Conservation (phyloP, 1,139 yeast species). For the Geotrichum restrictum region DNA sequence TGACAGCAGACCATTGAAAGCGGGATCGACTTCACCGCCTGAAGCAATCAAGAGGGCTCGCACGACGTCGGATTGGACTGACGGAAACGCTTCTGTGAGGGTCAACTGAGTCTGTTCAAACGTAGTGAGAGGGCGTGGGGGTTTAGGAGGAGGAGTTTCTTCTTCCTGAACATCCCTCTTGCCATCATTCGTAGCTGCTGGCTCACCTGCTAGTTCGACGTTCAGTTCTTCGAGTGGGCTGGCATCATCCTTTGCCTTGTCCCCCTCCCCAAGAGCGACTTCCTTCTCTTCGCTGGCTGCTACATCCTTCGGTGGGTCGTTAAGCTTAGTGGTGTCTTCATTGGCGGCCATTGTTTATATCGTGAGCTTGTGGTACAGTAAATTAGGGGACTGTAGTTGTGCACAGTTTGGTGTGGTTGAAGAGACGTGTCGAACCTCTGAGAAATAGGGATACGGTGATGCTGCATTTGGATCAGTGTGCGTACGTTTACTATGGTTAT, state of each 20-base stretch:
- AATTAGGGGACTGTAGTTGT: background rate
- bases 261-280: conserved; percentile 3
- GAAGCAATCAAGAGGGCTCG: conserved; percentile 84
- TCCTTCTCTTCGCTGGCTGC: background rate
- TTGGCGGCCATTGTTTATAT: conserved; percentile 20
- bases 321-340: conserved; percentile 18
- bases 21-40: conserved; percentile 72
- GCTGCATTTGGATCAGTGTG: background rate
- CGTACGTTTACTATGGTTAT: background rate
- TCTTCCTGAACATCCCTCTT: background rate
- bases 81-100: conserved; percentile 79
- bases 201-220: background rate
- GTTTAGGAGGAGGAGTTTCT: conserved; percentile 58
- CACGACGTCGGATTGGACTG: conserved; percentile 61
- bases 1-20: conserved; percentile 80
- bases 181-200: background rate
- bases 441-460: too few relatives aligned
- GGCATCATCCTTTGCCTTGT: conserved; percentile 9
- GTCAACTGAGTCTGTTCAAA: conserved; percentile 48
- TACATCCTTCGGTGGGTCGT: conserved; percentile 21
- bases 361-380: background rate
- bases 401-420: background rate
- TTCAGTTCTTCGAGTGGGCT: background rate
- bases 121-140: conserved; percentile 65
- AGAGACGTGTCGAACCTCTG: background rate